Evolutionary conservation across 2,329 filamentous ascomycete genomes (phyloP).

Genomic region (Blastomyces silverae): DNA sequence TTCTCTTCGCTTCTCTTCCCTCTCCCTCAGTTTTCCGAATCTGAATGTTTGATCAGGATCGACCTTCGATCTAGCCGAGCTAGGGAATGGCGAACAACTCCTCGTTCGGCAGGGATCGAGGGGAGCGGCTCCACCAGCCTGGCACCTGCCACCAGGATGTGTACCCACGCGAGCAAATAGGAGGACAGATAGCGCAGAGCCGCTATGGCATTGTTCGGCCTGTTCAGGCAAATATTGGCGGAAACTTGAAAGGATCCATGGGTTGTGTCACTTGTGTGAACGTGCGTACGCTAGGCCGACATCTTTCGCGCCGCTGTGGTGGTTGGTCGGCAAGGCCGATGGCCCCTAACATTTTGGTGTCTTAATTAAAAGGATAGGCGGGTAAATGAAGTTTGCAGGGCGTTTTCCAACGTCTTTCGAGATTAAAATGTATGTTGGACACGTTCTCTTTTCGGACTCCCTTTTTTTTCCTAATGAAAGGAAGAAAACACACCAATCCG

Average conservation of each 20-base stretch:
- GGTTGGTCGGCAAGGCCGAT: background rate
- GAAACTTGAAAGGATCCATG: background rate
- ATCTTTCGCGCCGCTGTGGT: no score
- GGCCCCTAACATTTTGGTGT: background rate
- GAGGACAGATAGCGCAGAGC: conserved; percentile 1
- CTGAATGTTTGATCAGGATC: conserved; percentile 5
- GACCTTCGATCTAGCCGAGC: background rate
- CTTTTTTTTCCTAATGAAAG: background rate
- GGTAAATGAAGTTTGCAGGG: background rate
- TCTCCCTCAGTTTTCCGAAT: background rate
- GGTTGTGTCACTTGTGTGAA: background rate
- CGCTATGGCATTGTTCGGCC: background rate
- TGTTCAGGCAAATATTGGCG: background rate
- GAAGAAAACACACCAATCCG: background rate
- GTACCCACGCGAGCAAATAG: conserved; percentile 4
- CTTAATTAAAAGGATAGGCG: background rate
- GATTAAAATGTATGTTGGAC: background rate
- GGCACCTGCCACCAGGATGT: no score
- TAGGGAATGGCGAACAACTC: background rate
- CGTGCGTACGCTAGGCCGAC: background rate
- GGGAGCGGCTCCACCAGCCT: background rate
- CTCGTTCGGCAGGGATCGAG: background rate
- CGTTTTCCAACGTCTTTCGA: background rate
- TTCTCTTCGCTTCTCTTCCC: background rate
- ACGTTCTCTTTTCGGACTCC: background rate